phyloP scores from a whole-genome alignment of 2,329 filamentous ascomycete species.

The Paracamarosporium sp. region DNA sequence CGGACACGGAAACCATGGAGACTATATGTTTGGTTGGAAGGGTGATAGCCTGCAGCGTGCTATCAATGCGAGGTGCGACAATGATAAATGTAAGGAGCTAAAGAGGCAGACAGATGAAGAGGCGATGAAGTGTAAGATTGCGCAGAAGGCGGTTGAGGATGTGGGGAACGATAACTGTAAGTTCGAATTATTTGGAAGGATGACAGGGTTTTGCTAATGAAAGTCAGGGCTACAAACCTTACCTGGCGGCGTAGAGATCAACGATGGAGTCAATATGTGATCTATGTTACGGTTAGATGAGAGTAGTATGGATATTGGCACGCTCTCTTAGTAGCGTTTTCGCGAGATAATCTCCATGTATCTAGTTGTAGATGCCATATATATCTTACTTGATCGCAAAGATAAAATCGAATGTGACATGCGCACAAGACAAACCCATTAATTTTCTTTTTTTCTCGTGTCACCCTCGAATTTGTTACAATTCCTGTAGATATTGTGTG shows the following conservation, averaged over 20 bases:
- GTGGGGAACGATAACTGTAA: slow-evolving; percentile 28
- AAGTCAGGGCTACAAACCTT: slow-evolving; percentile 24
- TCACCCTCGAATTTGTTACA: no score
- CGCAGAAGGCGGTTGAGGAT: slow-evolving; percentile 38
- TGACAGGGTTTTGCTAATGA: neutral
- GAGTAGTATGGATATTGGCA: no score
- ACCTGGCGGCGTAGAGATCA: slow-evolving; percentile 29
- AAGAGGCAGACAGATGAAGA: slow-evolving; percentile 34
- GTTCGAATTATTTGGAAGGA: neutral
- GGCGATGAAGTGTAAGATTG: slow-evolving; percentile 34
- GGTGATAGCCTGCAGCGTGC: slow-evolving; percentile 37
- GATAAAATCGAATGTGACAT: no score
- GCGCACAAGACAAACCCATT: no score
- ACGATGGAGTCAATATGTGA: slow-evolving; percentile 17
- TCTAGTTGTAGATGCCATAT: neutral
- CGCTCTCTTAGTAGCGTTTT: no score
- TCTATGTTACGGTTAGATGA: no score
- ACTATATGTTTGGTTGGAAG: slow-evolving; percentile 38
- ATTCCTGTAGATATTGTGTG: no score
- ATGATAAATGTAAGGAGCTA: slow-evolving; percentile 33
- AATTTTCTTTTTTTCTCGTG: no score
- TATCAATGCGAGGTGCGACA: slow-evolving; percentile 33
- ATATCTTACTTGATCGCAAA: neutral
- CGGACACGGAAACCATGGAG: slow-evolving; percentile 33
- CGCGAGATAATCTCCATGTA: no score